A percentile compares a stretch with the other conserved stretches of the same genome.
Evolutionary conservation across 2,329 filamentous ascomycete genomes (phyloP).

Genomic region (Fusarium sp.): DNA sequence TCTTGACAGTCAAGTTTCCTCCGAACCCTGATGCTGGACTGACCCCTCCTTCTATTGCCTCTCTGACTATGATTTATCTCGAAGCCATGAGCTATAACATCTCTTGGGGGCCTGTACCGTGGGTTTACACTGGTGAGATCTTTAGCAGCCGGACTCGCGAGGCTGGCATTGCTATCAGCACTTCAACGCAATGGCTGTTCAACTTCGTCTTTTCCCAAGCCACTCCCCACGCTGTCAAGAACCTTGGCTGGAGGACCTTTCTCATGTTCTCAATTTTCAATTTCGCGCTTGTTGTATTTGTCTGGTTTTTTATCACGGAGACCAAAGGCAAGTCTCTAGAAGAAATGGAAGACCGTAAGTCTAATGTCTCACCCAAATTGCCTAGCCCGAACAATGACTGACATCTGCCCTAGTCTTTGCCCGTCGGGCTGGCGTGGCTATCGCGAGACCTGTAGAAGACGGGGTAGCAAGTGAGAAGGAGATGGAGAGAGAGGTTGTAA

Average conservation of each 20-base stretch:
- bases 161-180: not conserved
- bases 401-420: not conserved
- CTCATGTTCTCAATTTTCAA: not conserved
- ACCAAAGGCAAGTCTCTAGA: not conserved
- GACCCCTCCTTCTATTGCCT: not conserved
- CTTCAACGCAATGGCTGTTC: not conserved
- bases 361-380: not conserved
- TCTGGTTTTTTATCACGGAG: not conserved
- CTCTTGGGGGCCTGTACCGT: not conserved
- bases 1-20: not conserved
- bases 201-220: not conserved
- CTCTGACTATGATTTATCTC: not conserved
- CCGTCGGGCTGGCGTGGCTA: not conserved
- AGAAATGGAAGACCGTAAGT: not conserved
- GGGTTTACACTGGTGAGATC: not conserved
- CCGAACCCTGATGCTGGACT: not conserved
- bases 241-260: not conserved
- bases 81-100: not conserved
- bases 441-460: not conserved
- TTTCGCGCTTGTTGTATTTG: not conserved
- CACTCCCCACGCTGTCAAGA: not conserved
- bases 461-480: not conserved
- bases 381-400: no score
- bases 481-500: not conserved
- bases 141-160: not conserved